Evolutionary conservation across 1,284 basidiomycete genomes (phyloP).

Genomic region (Cystobasidium pallidum): DNA sequence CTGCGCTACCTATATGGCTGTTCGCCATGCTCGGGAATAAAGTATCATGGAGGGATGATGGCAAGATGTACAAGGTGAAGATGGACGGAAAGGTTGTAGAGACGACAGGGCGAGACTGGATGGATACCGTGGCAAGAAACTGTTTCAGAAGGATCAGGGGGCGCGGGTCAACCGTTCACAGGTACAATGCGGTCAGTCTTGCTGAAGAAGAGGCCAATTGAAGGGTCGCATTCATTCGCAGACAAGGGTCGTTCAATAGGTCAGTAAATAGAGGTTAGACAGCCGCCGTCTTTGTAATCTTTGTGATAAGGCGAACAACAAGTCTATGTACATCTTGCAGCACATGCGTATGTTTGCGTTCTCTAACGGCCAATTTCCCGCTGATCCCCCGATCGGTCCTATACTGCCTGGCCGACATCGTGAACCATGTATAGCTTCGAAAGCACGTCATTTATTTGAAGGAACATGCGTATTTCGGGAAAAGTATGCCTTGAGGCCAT

Average conservation of each 20-base stretch:
- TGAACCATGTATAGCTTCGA: not conserved
- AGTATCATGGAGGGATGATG: slow-evolving; percentile 74
- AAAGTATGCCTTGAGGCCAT: slow-evolving; percentile 68
- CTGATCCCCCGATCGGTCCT: too few species aligned
- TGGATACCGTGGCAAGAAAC: slow-evolving; percentile 18
- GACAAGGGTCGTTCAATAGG: too few species aligned
- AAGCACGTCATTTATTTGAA: slow-evolving; percentile 3
- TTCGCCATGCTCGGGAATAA: slow-evolving; percentile 75
- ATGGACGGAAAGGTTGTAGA: slow-evolving; percentile 49
- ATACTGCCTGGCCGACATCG: not conserved
- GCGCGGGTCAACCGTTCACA: slow-evolving; percentile 3
- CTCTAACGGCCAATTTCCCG: too few species aligned
- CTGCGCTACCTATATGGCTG: slow-evolving; percentile 83
- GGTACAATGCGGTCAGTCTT: slow-evolving; percentile 6
- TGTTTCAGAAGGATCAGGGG: slow-evolving; percentile 29
- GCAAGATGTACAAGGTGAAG: slow-evolving; percentile 47
- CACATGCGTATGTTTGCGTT: not conserved
- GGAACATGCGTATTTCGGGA: slow-evolving; percentile 39
- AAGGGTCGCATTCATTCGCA: not conserved
- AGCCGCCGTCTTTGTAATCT: too few species aligned
- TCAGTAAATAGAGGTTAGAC: not conserved
- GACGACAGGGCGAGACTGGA: slow-evolving; percentile 20
- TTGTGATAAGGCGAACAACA: not conserved
- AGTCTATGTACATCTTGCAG: not conserved
- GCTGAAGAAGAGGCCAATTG: slow-evolving; percentile 26